Conservation (phyloP, 208 protist species). For the Naegleria fowleri region DNA sequence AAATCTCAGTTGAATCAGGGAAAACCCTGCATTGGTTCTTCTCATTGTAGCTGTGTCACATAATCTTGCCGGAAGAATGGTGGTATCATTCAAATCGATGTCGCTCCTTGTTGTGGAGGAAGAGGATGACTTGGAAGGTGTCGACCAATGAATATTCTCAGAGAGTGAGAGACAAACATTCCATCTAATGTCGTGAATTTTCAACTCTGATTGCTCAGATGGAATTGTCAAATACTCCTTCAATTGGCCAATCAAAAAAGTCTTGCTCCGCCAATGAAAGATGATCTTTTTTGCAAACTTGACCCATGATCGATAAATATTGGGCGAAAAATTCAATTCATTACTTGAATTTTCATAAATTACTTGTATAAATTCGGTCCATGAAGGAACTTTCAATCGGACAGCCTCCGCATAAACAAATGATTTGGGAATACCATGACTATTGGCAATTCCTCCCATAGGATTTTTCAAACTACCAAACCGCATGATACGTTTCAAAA, state of each 20-base stretch:
- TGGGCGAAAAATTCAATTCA: not conserved
- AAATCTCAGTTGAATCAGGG: not conserved
- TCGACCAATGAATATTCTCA: not conserved
- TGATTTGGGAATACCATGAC: not conserved
- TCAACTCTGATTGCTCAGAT: not conserved
- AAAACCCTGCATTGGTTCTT: not conserved
- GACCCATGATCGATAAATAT: not conserved
- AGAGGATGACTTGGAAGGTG: no score
- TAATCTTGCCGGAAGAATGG: not conserved
- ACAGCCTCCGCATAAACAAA: not conserved
- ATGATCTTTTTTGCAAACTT: not conserved
- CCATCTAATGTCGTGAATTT: not conserved
- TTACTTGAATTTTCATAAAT: not conserved
- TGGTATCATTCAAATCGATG: not conserved
- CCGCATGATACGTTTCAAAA: no score
- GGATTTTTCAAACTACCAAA: no score
- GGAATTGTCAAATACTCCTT: not conserved
- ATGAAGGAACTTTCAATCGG: not conserved
- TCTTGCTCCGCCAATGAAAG: not conserved
- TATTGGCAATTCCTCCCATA: no score
- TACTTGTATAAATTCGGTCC: not conserved
- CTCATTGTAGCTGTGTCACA: not conserved
- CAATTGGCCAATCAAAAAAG: not conserved
- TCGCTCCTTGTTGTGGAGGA: not conserved
- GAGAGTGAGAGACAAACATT: not conserved